phyloP scores from a whole-genome alignment of 257 asterid genomes.

The Fraxinus americana region DNA sequence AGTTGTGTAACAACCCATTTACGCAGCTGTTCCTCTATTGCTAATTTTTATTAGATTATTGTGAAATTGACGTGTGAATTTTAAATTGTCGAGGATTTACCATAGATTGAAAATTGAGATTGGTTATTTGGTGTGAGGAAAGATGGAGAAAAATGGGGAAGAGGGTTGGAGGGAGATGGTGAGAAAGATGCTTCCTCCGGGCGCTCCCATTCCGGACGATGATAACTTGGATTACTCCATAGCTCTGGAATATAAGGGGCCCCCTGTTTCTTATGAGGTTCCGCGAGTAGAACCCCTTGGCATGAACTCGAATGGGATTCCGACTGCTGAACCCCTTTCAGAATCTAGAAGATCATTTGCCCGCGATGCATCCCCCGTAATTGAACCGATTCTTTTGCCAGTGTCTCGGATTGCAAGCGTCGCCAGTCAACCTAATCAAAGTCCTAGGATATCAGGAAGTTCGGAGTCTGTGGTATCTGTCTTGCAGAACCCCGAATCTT shows the following conservation, averaged over 20 bases:
- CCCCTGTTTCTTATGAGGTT: conserved; percentile 62
- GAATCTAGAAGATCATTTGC: conserved; percentile 57
- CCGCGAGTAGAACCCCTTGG: conserved; percentile 76
- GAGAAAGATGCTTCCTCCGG: conserved; percentile 90
- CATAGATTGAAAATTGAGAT: conserved; percentile 24
- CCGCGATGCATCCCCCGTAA: conserved; percentile 47
- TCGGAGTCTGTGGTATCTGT: conserved; percentile 83
- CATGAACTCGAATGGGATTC: conserved; percentile 55
- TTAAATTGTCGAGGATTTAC: conserved; percentile 20
- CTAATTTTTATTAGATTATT: conserved; percentile 18
- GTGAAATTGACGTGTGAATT: conserved; percentile 27
- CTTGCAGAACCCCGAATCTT: conserved; percentile 62
- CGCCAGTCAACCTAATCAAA: conserved; percentile 53
- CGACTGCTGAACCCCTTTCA: conserved; percentile 67
- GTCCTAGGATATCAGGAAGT: conserved; percentile 67
- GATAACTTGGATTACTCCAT: conserved; percentile 81
- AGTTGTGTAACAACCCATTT: conserved; percentile 24
- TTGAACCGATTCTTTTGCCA: conserved; percentile 73
- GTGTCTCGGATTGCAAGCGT: conserved; percentile 60
- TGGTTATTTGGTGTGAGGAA: conserved; percentile 22
- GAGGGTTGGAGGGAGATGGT: conserved; percentile 82
- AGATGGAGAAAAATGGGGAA: conserved; percentile 53
- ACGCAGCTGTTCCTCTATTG: conserved; percentile 24
- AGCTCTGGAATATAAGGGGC: conserved; percentile 83
- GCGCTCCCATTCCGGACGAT: conserved; percentile 81